Base-by-base conservation (phyloP, 352 stramenopile genomes). In the Phytophthora foliorum region DNA sequence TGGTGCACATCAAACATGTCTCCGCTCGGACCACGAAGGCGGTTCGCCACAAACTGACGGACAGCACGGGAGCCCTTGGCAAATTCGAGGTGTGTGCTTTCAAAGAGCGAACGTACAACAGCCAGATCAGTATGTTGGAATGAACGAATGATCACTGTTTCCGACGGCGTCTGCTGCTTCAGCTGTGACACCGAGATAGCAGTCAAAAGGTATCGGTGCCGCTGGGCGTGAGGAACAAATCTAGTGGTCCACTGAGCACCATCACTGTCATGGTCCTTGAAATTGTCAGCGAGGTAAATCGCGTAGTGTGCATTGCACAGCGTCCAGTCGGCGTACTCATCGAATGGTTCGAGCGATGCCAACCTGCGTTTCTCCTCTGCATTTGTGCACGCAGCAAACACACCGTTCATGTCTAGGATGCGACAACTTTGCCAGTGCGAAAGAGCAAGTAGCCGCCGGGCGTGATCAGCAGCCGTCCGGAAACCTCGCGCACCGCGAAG, bases 281-380 rank as follows among this genome's bases (percentile, higher is more conserved):
- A 55, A 16, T 81, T 82, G 27, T 75, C 80, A 17, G 76, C 83
- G 11, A 94, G 45, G 27, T 83, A 79, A 17, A 94, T 65, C 3
- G 76, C 86, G 50, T 94, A 94, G 58, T 91, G 86, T 0, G 83
- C 67, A 56, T 91, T 94, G 59, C 77, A 82, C 25, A 91, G 60
- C 31, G 67, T 70, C 86, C 79, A 90, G 65, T 94, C 86, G 14
- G 74, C 72, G 55, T 78, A 88, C 39, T 94, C 86, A 55, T 94
- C 86, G 49, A 94, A 94, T 6, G 72, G 67, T 39, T 94, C 86
- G 22, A 92, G 70, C 2, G 58, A 39, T n/a, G 72, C 39, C n/a
- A 91, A 25, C 17, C 80, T 79, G 24, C 55, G 46, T 44, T 84
- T 86, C 54, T 92, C 84, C n/a, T 74, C 48, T 16, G 32, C 22